A percentile compares a stretch with the other conserved stretches of the same genome.
These are phyloP conservation scores for Acer saccharum DNA, from an alignment of 345 rosid species.

Conservation along the genomic window DNA sequence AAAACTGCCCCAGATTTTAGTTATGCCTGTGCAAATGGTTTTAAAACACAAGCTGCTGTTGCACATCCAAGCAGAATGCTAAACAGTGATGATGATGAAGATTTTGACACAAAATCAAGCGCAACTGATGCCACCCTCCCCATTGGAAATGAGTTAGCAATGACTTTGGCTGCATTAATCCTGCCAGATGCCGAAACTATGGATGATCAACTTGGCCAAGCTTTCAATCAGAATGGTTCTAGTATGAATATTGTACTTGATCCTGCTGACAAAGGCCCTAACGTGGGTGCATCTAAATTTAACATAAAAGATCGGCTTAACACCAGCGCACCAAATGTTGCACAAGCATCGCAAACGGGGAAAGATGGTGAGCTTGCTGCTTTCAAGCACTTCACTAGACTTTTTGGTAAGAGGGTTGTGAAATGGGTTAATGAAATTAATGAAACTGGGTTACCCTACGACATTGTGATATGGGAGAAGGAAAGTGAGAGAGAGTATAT, in stretches of 20 bases:
- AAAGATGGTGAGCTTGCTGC: conserved; percentile 75
- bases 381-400: conserved; percentile 52
- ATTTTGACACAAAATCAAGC: conserved; percentile 13
- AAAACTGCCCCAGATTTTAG: conserved; percentile 60
- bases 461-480: conserved; percentile 51
- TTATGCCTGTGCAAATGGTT: conserved; percentile 38
- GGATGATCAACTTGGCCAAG: too few species aligned
- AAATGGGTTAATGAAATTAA: conserved; percentile 75
- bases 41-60: conserved; percentile 33
- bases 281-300: conserved; percentile 33
- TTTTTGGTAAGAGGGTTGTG: conserved; percentile 42
- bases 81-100: conserved; percentile 27
- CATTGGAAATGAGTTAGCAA: conserved; percentile 34
- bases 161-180: neutral
- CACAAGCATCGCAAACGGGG: conserved; percentile 57
- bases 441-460: conserved; percentile 86
- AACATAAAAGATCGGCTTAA: conserved; percentile 52
- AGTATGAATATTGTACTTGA: conserved; percentile 7
- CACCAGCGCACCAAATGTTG: conserved; percentile 43
- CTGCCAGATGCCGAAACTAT: too few species aligned
- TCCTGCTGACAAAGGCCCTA: conserved; percentile 30
- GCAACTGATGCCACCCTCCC: conserved; percentile 36
- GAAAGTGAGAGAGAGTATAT: conserved; percentile 45
- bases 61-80: conserved; percentile 28
- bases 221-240: too few species aligned